These are phyloP conservation scores for Mycena haematopus DNA, from an alignment of 768 basidiomycete genomes.

Conservation along the genomic window DNA sequence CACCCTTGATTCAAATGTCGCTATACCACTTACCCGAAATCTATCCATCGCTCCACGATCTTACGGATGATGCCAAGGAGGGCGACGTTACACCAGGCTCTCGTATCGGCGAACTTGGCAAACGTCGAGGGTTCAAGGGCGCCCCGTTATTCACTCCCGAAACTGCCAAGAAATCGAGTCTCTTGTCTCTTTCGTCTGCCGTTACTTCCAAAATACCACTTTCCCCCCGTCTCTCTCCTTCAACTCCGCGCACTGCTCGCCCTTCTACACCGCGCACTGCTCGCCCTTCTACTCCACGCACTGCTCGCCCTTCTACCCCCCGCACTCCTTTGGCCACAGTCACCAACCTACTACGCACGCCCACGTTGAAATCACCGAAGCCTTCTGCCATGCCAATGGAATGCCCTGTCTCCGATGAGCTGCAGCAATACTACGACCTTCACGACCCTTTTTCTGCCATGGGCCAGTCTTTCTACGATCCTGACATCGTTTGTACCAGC, in stretches of 20 bases:
- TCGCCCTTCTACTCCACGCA: conserved; percentile 26
- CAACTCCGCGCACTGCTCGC: conserved; percentile 30
- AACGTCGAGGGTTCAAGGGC: conserved; percentile 42
- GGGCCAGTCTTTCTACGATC: conserved; percentile 18
- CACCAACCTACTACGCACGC: conserved; percentile 34
- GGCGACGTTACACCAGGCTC: neutral
- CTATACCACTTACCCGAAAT: conserved; percentile 11
- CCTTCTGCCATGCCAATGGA: conserved; percentile 5
- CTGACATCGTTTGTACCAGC: conserved; percentile 16
- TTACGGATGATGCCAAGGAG: conserved; percentile 2
- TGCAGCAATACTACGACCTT: conserved; percentile 23
- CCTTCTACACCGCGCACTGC: conserved; percentile 32
- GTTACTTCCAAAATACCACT: conserved; percentile 30
- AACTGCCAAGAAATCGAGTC: conserved; percentile 23
- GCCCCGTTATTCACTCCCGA: conserved; percentile 33
- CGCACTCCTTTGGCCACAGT: conserved; percentile 35
- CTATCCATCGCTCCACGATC: conserved; percentile 12
- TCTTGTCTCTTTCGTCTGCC: conserved; percentile 29
- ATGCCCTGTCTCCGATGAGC: conserved; percentile 14
- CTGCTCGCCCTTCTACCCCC: conserved; percentile 28
- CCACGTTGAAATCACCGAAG: conserved; percentile 29
- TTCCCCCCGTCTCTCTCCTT: conserved; percentile 28
- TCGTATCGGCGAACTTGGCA: conserved; percentile 35
- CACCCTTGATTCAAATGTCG: conserved; percentile 23
- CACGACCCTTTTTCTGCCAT: conserved; percentile 22